A percentile compares a stretch with the other conserved stretches of the same genome.
phyloP scores from a whole-genome alignment of 352 stramenopile species.

The Globisporangium okanoganense region DNA sequence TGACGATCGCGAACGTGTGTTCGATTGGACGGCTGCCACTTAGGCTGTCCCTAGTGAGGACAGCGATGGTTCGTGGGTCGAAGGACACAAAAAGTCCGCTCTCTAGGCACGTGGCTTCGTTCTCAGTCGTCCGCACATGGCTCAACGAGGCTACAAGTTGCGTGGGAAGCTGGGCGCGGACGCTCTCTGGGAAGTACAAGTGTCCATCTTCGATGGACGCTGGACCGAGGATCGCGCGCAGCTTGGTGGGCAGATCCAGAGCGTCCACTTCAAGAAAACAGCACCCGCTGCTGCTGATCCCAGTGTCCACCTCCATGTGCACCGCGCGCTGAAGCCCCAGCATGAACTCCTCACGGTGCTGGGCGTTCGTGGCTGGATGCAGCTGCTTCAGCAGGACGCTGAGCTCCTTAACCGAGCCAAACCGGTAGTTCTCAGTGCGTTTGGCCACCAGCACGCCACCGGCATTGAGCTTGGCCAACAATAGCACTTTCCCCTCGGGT shows the following conservation, averaged over 20 bases:
- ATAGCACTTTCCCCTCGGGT: slow-evolving; percentile 18
- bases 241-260: slow-evolving; percentile 29
- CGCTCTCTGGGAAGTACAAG: slow-evolving; percentile 45
- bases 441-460: slow-evolving; percentile 13
- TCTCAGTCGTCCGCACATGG: slow-evolving; percentile 19
- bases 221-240: slow-evolving; percentile 38
- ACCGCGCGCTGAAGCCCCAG: slow-evolving; percentile 4
- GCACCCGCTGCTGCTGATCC: neutral
- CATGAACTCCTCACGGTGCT: slow-evolving; percentile 4
- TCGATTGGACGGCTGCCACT: slow-evolving; percentile 15
- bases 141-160: slow-evolving; percentile 17
- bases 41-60: neutral
- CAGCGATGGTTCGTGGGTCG: slow-evolving; percentile 11
- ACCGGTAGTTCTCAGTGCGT: neutral
- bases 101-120: slow-evolving; percentile 33
- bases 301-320: neutral
- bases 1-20: slow-evolving; percentile 57
- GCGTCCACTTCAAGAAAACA: slow-evolving; percentile 40
- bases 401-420: slow-evolving; percentile 1
- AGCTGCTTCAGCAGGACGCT: slow-evolving; percentile 1
- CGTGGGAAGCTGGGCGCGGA: slow-evolving; percentile 30
- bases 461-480: slow-evolving; percentile 28
- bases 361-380: slow-evolving; percentile 2
- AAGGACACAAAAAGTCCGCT: slow-evolving; percentile 40
- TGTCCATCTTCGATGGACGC: slow-evolving; percentile 24